Conservation (phyloP, 2,329 filamentous ascomycete genomes). For the Balansia obtecta region DNA sequence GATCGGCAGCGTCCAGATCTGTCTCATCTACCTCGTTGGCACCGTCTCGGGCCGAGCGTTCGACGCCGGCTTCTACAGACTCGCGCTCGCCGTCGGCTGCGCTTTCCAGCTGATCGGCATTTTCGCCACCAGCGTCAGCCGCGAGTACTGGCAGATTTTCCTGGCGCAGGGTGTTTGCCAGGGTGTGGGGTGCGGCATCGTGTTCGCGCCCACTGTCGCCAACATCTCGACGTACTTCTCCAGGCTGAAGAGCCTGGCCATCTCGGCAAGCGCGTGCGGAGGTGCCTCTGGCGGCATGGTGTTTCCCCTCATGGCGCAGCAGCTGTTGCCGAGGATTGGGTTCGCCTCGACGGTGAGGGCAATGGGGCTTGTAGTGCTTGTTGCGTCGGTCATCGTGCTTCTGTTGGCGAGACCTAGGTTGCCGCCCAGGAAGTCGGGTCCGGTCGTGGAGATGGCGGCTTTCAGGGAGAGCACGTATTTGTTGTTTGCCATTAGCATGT, state of each 20-base stretch:
- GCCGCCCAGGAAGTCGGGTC: conserved; percentile 34
- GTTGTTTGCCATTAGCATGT: conserved; percentile 21
- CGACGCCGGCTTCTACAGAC: conserved; percentile 28
- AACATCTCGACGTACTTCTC: conserved; percentile 49
- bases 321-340: conserved; percentile 45
- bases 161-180: conserved; percentile 43
- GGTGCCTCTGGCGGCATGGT: conserved; percentile 50
- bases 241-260: conserved; percentile 43
- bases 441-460: conserved; percentile 35
- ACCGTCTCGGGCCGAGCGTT: conserved; percentile 28
- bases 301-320: conserved; percentile 45
- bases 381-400: conserved; percentile 25
- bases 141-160: conserved; percentile 33
- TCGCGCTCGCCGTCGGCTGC: conserved; percentile 20
- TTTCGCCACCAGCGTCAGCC: conserved; percentile 31
- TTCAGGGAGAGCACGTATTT: conserved; percentile 36
- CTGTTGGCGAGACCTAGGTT: conserved; percentile 34
- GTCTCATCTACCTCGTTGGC: conserved; percentile 27
- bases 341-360: conserved; percentile 54
- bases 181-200: conserved; percentile 40
- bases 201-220: conserved; percentile 41
- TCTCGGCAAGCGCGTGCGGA: conserved; percentile 47
- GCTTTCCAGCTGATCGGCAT: conserved; percentile 32
- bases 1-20: conserved; percentile 36
- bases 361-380: conserved; percentile 47